These are phyloP conservation scores for Phyllosticta citriasiana DNA, from an alignment of 2,329 filamentous ascomycete genomes.

Conservation along the genomic window DNA sequence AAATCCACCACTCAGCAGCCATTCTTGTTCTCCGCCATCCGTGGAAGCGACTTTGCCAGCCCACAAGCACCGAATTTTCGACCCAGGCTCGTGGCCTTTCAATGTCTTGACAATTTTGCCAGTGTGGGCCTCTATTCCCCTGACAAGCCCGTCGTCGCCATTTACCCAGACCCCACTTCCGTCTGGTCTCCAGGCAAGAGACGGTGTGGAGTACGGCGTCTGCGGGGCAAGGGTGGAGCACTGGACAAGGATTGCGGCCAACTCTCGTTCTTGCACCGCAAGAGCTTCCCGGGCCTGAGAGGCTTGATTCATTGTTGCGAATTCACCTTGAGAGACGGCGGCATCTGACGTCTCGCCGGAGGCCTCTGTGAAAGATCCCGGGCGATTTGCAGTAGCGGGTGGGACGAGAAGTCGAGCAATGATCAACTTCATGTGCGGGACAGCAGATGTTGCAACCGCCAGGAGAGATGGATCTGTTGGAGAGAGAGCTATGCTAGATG, in stretches of 20 bases:
- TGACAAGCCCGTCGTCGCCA: slow-evolving; percentile 52
- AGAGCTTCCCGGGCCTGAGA: slow-evolving; percentile 43
- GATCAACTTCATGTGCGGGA: slow-evolving; percentile 54
- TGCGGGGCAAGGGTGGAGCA: slow-evolving; percentile 53
- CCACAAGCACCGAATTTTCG: slow-evolving; percentile 50
- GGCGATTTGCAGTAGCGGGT: slow-evolving; percentile 6
- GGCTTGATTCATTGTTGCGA: slow-evolving; percentile 34
- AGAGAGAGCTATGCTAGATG: slow-evolving; percentile 45
- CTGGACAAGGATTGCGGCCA: slow-evolving; percentile 50
- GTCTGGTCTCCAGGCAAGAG: slow-evolving; percentile 51
- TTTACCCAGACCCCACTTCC: slow-evolving; percentile 55
- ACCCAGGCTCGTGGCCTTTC: slow-evolving; percentile 46
- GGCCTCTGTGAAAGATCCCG: background rate
- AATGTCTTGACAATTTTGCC: slow-evolving; percentile 46
- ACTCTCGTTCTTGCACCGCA: slow-evolving; percentile 45
- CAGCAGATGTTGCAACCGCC: slow-evolving; percentile 50
- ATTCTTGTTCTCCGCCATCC: slow-evolving; percentile 33
- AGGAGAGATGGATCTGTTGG: slow-evolving; percentile 45
- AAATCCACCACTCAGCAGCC: slow-evolving; percentile 54
- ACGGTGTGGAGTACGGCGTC: slow-evolving; percentile 53
- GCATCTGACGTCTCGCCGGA: background rate
- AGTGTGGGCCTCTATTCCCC: slow-evolving; percentile 48
- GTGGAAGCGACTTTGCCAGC: slow-evolving; percentile 35
- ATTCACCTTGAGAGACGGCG: background rate
- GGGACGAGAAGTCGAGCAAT: slow-evolving; percentile 49